Percentiles rank a stretch among this genome's conserved stretches.
Evolutionary conservation across 2,329 filamentous ascomycete genomes (phyloP).

Genomic region (Paraphoma chrysanthemicola): DNA sequence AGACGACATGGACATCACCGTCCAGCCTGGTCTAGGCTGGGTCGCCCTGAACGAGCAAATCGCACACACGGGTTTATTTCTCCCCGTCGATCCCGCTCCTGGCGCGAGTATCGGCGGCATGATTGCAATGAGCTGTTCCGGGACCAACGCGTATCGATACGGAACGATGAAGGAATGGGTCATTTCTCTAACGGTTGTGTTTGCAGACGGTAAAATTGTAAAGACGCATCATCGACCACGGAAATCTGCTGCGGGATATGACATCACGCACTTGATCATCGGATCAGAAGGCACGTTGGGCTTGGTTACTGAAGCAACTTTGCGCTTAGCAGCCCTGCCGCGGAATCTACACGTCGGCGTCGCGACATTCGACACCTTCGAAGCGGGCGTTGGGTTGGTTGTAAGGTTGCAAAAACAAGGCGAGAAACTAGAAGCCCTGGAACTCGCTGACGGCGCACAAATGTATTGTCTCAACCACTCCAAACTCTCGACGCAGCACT

Average conservation of each 20-base stretch:
- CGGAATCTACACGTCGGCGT: conserved; percentile 81
- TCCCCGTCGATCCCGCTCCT: conserved; percentile 90
- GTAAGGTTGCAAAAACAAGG: conserved; percentile 77
- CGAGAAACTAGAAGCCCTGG: conserved; percentile 84
- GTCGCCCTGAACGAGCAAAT: conserved; percentile 80
- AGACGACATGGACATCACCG: conserved; percentile 65
- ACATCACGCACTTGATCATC: conserved; percentile 85
- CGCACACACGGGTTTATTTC: conserved; percentile 72
- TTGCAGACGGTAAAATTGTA: conserved; percentile 86
- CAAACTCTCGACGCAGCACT: conserved; percentile 61
- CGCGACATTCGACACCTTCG: conserved; percentile 66
- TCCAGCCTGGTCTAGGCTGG: conserved; percentile 76
- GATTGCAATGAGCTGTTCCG: conserved; percentile 71
- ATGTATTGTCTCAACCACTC: conserved; percentile 74
- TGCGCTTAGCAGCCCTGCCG: conserved; percentile 82
- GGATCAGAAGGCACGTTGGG: conserved; percentile 91
- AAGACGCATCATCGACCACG: conserved; percentile 85
- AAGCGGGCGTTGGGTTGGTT: conserved; percentile 77
- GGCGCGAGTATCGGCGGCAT: conserved; percentile 90
- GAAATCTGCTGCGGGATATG: conserved; percentile 90
- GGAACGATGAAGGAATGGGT: conserved; percentile 96
- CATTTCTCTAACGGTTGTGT: conserved; percentile 79
- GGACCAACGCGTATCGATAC: conserved; percentile 90
- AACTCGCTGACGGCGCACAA: conserved; percentile 86
- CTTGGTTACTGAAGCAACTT: conserved; percentile 85